Base-by-base conservation (phyloP, 371 early-diverging fungal species). In the Entomophthora muscae region DNA sequence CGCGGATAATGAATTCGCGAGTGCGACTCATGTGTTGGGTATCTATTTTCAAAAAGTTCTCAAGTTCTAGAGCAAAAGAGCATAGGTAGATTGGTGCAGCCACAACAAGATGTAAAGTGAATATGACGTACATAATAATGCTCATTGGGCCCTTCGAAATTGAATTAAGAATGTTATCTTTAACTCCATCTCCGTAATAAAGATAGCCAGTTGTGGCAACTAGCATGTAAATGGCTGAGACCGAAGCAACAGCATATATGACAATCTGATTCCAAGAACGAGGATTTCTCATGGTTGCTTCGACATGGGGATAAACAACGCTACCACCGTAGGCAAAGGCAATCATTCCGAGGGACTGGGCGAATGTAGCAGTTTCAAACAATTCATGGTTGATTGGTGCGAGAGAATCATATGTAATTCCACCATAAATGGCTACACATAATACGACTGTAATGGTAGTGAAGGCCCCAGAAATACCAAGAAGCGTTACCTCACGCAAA, bases 301-400 rank as follows among this genome's bases (percentile, higher is more conserved):
- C 91, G 28, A 70, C 60, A 68, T 70, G 64, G 67, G 72, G 67
- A 72, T 85, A 89, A 53, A 88, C 80, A 24, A 84, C 79, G 68
- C 87, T 89, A 53, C 88, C 89, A 61, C 89, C 88, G 64, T 83
- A 89, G 67, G 80, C 78, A 70, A 87, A 86, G 57, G 84, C 84
- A 63, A 78, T 75, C 83, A 89, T 85, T 12, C 86, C 66, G 10
- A 68, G 31, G 31, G 68, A 77, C 26, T 53, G 22, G 72, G 63
- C 63, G 63, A 68, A 7, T 57, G 51, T 51, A 23, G 72, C 66
- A 72, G 78, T 78, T 32, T 79, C 75, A 52, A 73, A 78, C 32
- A 65, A 29, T 63, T 78, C 76, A 0, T 69, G 65, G 3, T 1
- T 28, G 28, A 29, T n/a, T 29, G 62, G 27, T 13, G 27, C 26